Conservation (phyloP, 495 filamentous ascomycete species). For the Filosporella fistucella region DNA sequence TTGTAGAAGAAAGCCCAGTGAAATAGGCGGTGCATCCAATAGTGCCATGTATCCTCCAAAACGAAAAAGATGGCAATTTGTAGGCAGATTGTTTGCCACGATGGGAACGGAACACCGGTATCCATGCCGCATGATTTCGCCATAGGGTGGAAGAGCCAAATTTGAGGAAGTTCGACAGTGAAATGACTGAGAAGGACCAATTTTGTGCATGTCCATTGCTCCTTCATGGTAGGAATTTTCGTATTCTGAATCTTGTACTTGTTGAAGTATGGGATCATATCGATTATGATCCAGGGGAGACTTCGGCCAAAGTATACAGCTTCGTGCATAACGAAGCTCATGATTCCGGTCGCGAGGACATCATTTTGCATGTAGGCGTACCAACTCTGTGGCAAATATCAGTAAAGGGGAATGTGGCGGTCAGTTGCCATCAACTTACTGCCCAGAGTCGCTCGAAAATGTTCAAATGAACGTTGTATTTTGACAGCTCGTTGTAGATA, state of each 20-base stretch:
- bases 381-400: conserved; percentile 48
- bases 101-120: conserved; percentile 86
- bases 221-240: conserved; percentile 83
- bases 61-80: conserved; percentile 96
- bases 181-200: conserved; percentile 91
- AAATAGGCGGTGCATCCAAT: conserved; percentile 90
- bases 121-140: conserved; percentile 87
- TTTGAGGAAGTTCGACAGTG: conserved; percentile 95
- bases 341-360: conserved; percentile 89
- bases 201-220: conserved; percentile 91
- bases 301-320: conserved; percentile 89
- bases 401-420: conserved; percentile 17
- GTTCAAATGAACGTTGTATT: conserved; percentile 85
- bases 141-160: conserved; percentile 99
- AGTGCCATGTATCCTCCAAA: conserved; percentile 96
- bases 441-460: conserved; percentile 82
- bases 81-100: conserved; percentile 76
- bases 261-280: conserved; percentile 78
- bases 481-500: conserved; percentile 81
- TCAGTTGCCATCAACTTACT: conserved; percentile 44
- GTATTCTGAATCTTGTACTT: conserved; percentile 92
- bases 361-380: conserved; percentile 99
- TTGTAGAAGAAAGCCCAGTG: conserved; percentile 96
- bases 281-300: conserved; percentile 91
- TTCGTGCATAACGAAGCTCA: conserved; percentile 96